Base-by-base conservation (phyloP, 2,329 filamentous ascomycete species). In the Neonectria ditissima region DNA sequence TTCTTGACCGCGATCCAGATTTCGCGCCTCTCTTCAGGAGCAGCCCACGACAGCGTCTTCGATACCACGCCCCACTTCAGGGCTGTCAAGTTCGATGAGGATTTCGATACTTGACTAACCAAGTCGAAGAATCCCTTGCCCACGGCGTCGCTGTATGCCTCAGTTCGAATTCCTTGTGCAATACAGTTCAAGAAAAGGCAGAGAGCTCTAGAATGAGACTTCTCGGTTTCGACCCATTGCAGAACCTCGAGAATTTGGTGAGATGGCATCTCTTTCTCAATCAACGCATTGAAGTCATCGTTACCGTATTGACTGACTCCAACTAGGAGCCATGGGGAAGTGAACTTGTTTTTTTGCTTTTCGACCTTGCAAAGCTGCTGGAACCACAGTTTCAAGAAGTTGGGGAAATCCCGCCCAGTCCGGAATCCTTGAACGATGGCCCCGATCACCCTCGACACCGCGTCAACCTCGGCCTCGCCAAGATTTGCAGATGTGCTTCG, bases 381-480 rank as follows among this genome's bases (percentile, higher is more conserved):
- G 51, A 78, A 82, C 84, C 84, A 87, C 2, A 81, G 71, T 51
- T 78, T 79, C 63, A 86, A 63, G 59, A 86, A 86, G 5, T 78
- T 76, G 0, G 81, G 73, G 13, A 86, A 72, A 59, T 82, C 80
- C 55, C 83, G 81, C 11, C 77, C 79, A 5, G 76, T 80, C 8
- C 79, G 80, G 65, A 81, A 84, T 0, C 83, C 82, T 55, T 80
- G 74, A 2, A 81, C 79, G 20, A 86, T 78, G 1, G 80, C 75
- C 3, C 77, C 74, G 3, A 86, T 75, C 5, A 84, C 79, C 11
- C 77, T 71, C 4, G 72, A 70, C 30, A 77, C 74, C 10, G 70
- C 65, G 6, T 69, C 65, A 1, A 66, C 37, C 13, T 76, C 67
- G 5, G 59, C 48, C 1, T 70, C 65, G 6, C 55, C 55, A 1